A percentile compares a stretch with the other conserved stretches of the same genome.
Evolutionary conservation across 257 asterid genomes (phyloP).

Genomic region (Capsicum baccatum): DNA sequence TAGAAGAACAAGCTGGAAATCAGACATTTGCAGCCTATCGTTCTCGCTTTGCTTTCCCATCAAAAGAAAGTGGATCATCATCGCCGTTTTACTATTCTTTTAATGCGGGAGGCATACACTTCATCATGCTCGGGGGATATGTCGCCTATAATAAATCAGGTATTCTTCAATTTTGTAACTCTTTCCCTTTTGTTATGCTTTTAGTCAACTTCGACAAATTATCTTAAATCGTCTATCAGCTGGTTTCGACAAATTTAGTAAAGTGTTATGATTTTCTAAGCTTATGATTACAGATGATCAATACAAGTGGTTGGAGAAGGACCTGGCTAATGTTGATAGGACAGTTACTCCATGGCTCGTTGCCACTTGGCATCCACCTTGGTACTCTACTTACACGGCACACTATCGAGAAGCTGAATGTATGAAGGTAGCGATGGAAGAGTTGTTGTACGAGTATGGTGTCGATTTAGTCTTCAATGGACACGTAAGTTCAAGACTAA

Average conservation of each 20-base stretch:
- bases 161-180: constrained; percentile 27
- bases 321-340: constrained; percentile 68
- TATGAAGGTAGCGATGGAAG: constrained; percentile 90
- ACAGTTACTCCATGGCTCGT: constrained; percentile 87
- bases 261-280: constrained; percentile 23
- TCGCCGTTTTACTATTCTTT: constrained; percentile 86
- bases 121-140: constrained; percentile 83
- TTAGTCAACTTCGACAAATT: not conserved
- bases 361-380: constrained; percentile 93
- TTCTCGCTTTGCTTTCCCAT: constrained; percentile 89
- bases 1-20: constrained; percentile 73
- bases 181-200: not conserved
- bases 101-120: constrained; percentile 93
- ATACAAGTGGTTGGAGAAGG: constrained; percentile 81
- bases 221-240: not conserved
- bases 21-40: constrained; percentile 72
- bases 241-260: not conserved
- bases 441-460: constrained; percentile 63
- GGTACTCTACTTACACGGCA: constrained; percentile 87
- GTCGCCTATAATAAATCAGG: constrained; percentile 69
- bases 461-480: constrained; percentile 91
- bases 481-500: constrained; percentile 61
- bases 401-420: constrained; percentile 97
- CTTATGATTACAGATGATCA: constrained; percentile 63
- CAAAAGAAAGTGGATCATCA: constrained; percentile 77